Conservation (phyloP, 768 basidiomycete genomes). For the Pisolithus sp. region DNA sequence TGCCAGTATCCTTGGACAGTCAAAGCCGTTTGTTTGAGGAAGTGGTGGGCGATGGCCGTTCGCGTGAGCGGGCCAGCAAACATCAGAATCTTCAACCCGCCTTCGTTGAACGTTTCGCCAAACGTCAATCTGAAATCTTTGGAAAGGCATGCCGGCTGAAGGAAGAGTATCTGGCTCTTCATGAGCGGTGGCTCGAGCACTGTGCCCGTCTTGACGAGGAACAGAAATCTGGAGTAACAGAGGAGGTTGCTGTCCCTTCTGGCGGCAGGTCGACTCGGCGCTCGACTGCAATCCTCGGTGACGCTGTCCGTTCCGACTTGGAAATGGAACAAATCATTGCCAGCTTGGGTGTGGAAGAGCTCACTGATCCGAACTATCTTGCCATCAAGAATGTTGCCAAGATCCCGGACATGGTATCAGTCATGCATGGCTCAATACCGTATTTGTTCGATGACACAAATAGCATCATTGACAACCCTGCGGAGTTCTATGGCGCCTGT, state of each 20-base stretch:
- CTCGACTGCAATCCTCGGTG: slow-evolving; percentile 65
- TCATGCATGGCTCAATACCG: slow-evolving; percentile 53
- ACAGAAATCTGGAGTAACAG: slow-evolving; percentile 24
- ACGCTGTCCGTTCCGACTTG: slow-evolving; percentile 88
- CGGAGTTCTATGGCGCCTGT: slow-evolving; percentile 65
- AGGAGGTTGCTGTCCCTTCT: slow-evolving; percentile 36
- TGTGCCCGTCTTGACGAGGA: slow-evolving; percentile 61
- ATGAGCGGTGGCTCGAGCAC: slow-evolving; percentile 68
- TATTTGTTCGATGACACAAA: slow-evolving; percentile 81
- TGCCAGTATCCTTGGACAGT: slow-evolving; percentile 27
- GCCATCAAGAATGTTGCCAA: slow-evolving; percentile 77
- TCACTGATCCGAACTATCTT: slow-evolving; percentile 88
- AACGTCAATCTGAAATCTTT: slow-evolving; percentile 42
- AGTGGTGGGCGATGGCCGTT: slow-evolving; percentile 33
- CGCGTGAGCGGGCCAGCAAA: slow-evolving; percentile 28
- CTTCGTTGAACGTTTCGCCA: slow-evolving; percentile 48
- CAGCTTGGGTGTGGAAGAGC: slow-evolving; percentile 86
- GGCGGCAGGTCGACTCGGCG: slow-evolving; percentile 65
- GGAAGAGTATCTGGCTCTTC: slow-evolving; percentile 59
- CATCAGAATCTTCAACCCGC: slow-evolving; percentile 40
- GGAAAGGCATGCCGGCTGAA: slow-evolving; percentile 54
- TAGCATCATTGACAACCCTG: slow-evolving; percentile 68
- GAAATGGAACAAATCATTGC: slow-evolving; percentile 98
- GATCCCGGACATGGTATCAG: slow-evolving; percentile 87
- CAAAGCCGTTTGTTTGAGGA: slow-evolving; percentile 45